These are phyloP conservation scores for Crithidia brevicula DNA, from an alignment of 208 protist genomes.

Conservation along the genomic window DNA sequence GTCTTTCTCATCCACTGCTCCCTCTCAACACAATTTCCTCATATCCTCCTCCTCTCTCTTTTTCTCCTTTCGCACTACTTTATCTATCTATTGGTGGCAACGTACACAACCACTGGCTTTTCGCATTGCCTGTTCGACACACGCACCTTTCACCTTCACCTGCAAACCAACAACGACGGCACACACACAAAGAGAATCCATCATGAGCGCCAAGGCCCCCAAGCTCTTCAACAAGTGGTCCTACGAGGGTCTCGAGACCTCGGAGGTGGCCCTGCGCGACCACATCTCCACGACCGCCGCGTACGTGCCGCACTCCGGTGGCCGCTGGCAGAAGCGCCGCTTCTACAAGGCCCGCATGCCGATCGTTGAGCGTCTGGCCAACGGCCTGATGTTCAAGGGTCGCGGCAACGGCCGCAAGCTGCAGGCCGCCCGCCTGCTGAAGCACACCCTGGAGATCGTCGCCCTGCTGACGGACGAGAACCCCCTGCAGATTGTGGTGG, in stretches of 20 bases:
- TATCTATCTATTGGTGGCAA: no score
- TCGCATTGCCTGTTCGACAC: no score
- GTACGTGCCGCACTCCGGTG: constrained; percentile 99
- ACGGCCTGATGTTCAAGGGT: constrained; percentile 99
- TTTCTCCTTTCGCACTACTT: no score
- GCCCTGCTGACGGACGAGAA: constrained; percentile 99
- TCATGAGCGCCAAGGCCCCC: constrained; percentile 72
- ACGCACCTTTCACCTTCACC: no score
- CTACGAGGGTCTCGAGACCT: constrained; percentile 76
- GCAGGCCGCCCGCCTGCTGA: constrained; percentile 98
- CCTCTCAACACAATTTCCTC: no score
- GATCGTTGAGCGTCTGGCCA: constrained; percentile 96
- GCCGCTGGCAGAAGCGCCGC: constrained; percentile 97
- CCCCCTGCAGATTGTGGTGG: constrained; percentile 98
- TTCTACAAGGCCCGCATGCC: constrained; percentile 99
- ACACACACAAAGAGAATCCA: no score
- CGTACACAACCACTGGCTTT: no score
- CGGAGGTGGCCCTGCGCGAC: constrained; percentile 94
- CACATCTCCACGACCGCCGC: constrained; percentile 97
- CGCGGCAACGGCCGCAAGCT: constrained; percentile 99
- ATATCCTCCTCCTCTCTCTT: no score
- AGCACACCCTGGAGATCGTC: constrained; percentile 99
- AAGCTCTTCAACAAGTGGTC: constrained; percentile 95
- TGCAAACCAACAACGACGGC: no score
- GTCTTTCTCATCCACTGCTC: no score